Base-by-base conservation (phyloP, 1,139 yeast species). In the Meyerozyma sp. region DNA sequence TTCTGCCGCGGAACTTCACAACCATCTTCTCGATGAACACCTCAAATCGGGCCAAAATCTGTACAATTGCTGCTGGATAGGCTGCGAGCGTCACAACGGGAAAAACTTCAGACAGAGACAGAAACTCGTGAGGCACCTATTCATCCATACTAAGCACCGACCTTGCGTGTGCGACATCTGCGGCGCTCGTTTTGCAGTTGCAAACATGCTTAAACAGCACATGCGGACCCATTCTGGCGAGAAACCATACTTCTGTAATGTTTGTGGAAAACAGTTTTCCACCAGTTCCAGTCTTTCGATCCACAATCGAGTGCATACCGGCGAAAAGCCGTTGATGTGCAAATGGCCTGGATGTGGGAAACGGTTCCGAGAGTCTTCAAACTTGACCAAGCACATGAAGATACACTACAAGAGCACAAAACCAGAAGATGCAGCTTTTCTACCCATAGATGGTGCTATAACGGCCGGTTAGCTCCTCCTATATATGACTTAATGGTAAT, bases 181-280 rank as follows among this genome's bases (percentile, higher is more conserved):
- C 61, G 80, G 79, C 8, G 79, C 83, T 46, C 61, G 71, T 16
- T 90, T 91, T 65, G 85, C 88, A 8, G 84, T 82, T 21, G 83
- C 80, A 38, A 61, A 79, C 23, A 80, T 82, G 73, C 66, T 86
- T 42, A 70, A 74, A 40, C 90, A 83, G 74, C 98, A 93, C 65
- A 59, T 78, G 56, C 70, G 98, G 43, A 82, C 81, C 1, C 98
- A 93, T 59, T 87, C 96, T 0, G 98, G 98, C 5, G 97, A 79
- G 47, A 77, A 74, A 46, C 84, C 84, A 0, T 79, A 69, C 50
- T 49, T 55, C 36, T 79, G 84, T 54, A 55, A 60, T 5, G 57
- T 59, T 5, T 79, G 84, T 54, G 76, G 71, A 5, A 79, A 78
- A 54, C 58, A 57, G 30, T 79, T 79, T 58, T 77, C 80, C 32